A percentile compares a stretch with the other conserved stretches of the same genome.
Evolutionary conservation across 495 filamentous ascomycete species (phyloP).

Genomic region (Arthonia radiata): DNA sequence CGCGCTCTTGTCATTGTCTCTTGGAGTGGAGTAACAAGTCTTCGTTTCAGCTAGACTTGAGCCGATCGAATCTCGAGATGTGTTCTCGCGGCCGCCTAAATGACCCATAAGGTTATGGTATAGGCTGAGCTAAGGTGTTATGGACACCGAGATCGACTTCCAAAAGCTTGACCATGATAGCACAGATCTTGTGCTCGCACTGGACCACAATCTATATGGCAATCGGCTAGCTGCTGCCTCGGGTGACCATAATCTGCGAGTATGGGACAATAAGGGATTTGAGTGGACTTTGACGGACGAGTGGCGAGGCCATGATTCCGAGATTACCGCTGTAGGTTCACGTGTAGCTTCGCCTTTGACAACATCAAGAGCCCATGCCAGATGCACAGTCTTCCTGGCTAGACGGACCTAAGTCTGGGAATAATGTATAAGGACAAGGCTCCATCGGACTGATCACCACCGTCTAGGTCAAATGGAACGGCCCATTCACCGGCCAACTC

Average conservation of each 20-base stretch:
- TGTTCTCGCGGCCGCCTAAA: too few species aligned
- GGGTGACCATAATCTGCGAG: conserved; percentile 78
- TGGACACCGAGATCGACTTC: too few species aligned
- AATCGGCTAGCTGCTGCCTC: conserved; percentile 76
- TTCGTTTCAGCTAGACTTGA: too few species aligned
- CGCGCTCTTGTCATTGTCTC: too few species aligned
- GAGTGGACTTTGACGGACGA: conserved; percentile 57
- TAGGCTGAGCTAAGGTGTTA: too few species aligned
- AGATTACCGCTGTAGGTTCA: conserved; percentile 56
- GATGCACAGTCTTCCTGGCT: neutral
- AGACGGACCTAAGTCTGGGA: conserved; percentile 6
- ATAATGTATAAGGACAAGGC: conserved; percentile 6
- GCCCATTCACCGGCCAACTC: conserved; percentile 33
- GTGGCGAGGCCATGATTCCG: conserved; percentile 78
- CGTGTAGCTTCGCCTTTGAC: conserved; percentile 1
- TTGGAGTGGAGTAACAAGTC: too few species aligned
- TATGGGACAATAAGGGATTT: conserved; percentile 56
- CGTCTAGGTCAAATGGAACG: conserved; percentile 54
- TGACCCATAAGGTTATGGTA: too few species aligned
- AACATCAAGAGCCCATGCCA: neutral
- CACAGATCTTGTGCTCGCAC: conserved; percentile 41
- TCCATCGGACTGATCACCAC: conserved; percentile 5
- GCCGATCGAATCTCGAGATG: too few species aligned
- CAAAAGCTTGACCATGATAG: conserved; percentile 26
- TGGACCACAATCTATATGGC: conserved; percentile 48